Percentiles rank a stretch among this genome's conserved stretches.
Evolutionary conservation across 495 filamentous ascomycete species (phyloP).

Genomic region (Arthonia radiata): DNA sequence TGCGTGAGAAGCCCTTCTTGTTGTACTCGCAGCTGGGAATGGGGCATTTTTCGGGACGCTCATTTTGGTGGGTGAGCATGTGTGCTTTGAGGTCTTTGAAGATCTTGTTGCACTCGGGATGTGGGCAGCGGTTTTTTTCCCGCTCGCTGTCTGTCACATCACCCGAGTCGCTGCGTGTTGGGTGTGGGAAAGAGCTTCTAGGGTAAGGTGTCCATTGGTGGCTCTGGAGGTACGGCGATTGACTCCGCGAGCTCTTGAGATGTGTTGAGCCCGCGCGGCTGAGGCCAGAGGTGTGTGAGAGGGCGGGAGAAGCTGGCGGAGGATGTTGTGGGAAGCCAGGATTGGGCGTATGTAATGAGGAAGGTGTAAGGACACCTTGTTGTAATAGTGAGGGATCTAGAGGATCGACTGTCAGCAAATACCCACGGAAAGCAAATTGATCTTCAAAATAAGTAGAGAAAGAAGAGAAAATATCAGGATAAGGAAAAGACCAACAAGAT

Average conservation of each 20-base stretch:
- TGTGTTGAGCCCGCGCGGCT: conserved; percentile 27
- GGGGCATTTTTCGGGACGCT: conserved; percentile 89
- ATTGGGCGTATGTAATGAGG: conserved; percentile 1
- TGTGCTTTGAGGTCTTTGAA: conserved; percentile 92
- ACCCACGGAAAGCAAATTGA: conserved; percentile 1
- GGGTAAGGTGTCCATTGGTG: conserved; percentile 17
- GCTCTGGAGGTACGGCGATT: background rate
- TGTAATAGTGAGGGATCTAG: conserved; percentile 4
- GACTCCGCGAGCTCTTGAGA: conserved; percentile 20
- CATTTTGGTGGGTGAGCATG: conserved; percentile 84
- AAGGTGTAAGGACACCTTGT: conserved; percentile 2
- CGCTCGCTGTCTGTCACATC: conserved; percentile 36
- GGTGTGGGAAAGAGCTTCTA: too few species aligned
- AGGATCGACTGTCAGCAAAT: background rate
- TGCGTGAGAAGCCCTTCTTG: conserved; percentile 82
- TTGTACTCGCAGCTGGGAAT: conserved; percentile 89
- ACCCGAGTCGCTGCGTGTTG: conserved; percentile 23
- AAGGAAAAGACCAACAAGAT: conserved; percentile 36
- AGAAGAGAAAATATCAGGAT: conserved; percentile 4
- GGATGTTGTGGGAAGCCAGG: conserved; percentile 9
- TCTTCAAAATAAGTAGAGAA: conserved; percentile 7
- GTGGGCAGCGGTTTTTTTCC: conserved; percentile 51
- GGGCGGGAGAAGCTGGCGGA: conserved; percentile 16
- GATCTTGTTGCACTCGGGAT: conserved; percentile 64
- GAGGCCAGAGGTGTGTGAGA: conserved; percentile 13